Evolutionary conservation across 768 basidiomycete species (phyloP).

Genomic region (Filobasidium wieringae): DNA sequence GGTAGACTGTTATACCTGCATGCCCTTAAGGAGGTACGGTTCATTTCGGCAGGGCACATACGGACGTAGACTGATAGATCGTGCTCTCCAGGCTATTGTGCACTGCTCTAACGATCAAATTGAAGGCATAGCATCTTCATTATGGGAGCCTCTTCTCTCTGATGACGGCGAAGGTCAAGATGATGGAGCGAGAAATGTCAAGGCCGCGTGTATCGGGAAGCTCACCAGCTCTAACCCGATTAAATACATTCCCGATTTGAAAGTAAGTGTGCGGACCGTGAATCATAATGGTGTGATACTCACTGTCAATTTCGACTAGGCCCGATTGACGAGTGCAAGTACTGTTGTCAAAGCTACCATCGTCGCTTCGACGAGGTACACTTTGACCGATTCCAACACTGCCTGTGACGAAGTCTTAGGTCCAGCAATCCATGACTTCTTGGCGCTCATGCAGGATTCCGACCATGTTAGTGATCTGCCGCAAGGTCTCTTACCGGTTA

Average conservation of each 20-base stretch:
- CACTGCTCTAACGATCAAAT: slow-evolving; percentile 76
- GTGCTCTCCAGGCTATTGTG: slow-evolving; percentile 59
- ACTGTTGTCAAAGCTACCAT: slow-evolving; percentile 63
- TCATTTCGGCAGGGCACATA: background rate
- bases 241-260: slow-evolving; percentile 82
- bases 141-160: slow-evolving; percentile 87
- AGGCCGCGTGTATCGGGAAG: slow-evolving; percentile 92
- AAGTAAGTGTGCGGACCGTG: slow-evolving; percentile 45
- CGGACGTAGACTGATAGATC: background rate
- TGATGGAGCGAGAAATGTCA: slow-evolving; percentile 84
- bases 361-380: slow-evolving; percentile 79
- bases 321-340: slow-evolving; percentile 26
- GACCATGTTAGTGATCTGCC: slow-evolving; percentile 55
- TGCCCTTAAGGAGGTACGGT: slow-evolving; percentile 73
- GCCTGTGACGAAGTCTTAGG: slow-evolving; percentile 84
- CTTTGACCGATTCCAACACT: slow-evolving; percentile 72
- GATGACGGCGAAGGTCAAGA: slow-evolving; percentile 54
- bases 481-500: background rate
- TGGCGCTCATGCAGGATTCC: slow-evolving; percentile 74
- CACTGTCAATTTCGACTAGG: slow-evolving; percentile 9
- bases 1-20: slow-evolving; percentile 76
- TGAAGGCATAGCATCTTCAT: slow-evolving; percentile 70
- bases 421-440: slow-evolving; percentile 73
- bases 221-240: slow-evolving; percentile 82
- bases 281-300: background rate